A percentile compares a stretch with the other conserved stretches of the same genome.
Conservation (phyloP, 306 rosid species). For the apple (Malus domestica) region DNA sequence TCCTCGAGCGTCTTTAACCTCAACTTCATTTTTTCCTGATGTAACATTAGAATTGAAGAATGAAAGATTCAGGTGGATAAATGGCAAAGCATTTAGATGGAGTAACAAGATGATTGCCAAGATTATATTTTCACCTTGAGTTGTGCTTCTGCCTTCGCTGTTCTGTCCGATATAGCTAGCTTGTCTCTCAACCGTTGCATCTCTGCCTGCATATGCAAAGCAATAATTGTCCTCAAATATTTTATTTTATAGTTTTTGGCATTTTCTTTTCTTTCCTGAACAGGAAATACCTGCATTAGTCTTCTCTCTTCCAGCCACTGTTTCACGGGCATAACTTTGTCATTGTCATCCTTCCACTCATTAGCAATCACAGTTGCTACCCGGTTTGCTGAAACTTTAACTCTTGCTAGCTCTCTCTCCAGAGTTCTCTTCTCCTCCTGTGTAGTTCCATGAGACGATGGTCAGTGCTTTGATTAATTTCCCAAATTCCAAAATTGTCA, state of each 20-base stretch:
- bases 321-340: constrained; percentile 87
- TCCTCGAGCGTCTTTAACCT: constrained; percentile 81
- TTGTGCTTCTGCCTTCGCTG: constrained; percentile 92
- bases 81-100: background rate
- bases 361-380: constrained; percentile 78
- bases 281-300: constrained; percentile 58
- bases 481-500: background rate
- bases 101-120: background rate
- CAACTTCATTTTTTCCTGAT: constrained; percentile 81
- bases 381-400: constrained; percentile 73
- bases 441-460: constrained; percentile 5
- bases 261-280: background rate
- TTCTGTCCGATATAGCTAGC: constrained; percentile 70
- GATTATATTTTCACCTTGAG: constrained; percentile 52
- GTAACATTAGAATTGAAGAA: background rate
- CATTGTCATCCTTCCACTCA: constrained; percentile 94
- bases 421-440: constrained; percentile 90
- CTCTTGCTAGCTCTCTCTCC: constrained; percentile 87
- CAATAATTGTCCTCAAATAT: background rate
- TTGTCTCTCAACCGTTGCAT: constrained; percentile 82
- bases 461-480: constrained; percentile 17
- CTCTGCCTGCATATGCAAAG: constrained; percentile 56
- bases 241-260: background rate
- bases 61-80: background rate
- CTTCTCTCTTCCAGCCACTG: constrained; percentile 96